Percentiles rank a stretch among this genome's conserved stretches.
phyloP scores from a whole-genome alignment of 129 eudicot genomes.

The Apium graveolens region DNA sequence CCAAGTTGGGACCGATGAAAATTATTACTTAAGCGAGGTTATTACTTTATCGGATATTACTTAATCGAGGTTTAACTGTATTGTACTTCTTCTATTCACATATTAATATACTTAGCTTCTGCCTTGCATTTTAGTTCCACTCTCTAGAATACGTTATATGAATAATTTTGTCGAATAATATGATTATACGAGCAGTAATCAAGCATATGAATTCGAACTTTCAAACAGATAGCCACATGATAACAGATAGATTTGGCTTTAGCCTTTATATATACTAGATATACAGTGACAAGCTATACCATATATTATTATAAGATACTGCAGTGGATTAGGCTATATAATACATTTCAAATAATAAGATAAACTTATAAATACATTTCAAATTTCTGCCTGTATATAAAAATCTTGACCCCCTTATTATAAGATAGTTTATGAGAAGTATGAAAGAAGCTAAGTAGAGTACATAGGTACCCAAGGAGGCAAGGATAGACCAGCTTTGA shows the following conservation, averaged over 20 bases:
- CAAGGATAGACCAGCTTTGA: not conserved
- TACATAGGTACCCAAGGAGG: not conserved
- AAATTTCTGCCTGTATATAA: not conserved
- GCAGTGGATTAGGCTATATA: no score
- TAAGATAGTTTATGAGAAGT: not conserved
- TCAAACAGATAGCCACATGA: not conserved
- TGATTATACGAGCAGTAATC: not conserved
- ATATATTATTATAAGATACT: no score
- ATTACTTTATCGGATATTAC: no score
- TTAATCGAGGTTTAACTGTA: no score
- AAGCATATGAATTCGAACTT: not conserved
- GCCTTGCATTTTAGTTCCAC: not conserved
- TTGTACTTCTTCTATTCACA: not conserved
- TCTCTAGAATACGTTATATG: not conserved
- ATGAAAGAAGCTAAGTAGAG: not conserved
- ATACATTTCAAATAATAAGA: no score
- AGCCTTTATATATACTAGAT: not conserved
- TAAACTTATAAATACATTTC: not conserved
- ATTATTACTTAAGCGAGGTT: no score
- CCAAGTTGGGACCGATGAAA: no score
- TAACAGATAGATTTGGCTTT: not conserved
- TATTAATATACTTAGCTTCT: not conserved
- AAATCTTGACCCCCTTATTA: not conserved
- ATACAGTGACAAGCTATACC: not conserved
- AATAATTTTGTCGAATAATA: not conserved